Evolutionary conservation across 257 asterid genomes (phyloP).

Genomic region (Solanum chaucha): DNA sequence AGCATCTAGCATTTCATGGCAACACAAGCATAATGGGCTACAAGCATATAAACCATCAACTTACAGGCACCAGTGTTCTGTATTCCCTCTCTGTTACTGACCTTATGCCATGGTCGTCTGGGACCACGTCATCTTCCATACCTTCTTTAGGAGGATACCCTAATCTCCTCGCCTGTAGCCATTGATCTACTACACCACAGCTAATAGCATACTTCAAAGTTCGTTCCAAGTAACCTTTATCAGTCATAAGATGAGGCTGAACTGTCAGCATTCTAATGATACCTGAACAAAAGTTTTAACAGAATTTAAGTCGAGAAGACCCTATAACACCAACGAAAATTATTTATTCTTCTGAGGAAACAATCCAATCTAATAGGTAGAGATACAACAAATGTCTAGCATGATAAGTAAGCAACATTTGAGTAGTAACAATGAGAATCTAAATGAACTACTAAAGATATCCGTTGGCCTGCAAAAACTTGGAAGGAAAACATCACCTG

Average conservation of each 20-base stretch:
- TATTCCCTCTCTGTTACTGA: constrained; percentile 74
- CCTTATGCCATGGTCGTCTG: constrained; percentile 65
- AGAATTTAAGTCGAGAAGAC: background rate
- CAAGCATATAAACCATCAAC: constrained; percentile 11
- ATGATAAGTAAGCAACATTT: background rate
- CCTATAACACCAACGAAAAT: background rate
- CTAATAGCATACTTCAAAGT: constrained; percentile 66
- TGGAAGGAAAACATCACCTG: background rate
- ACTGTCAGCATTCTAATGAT: constrained; percentile 62
- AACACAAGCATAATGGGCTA: background rate
- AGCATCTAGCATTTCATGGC: background rate
- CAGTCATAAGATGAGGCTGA: constrained; percentile 65
- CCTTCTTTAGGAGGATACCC: constrained; percentile 94
- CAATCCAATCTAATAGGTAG: background rate
- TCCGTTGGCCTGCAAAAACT: background rate
- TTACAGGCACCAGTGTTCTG: constrained; percentile 49
- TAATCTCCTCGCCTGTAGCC: constrained; percentile 57
- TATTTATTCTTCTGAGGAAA: background rate
- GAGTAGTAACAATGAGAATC: background rate
- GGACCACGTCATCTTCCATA: constrained; percentile 48
- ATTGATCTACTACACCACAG: constrained; percentile 84
- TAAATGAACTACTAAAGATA: background rate
- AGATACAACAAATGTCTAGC: background rate
- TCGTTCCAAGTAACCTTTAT: constrained; percentile 58
- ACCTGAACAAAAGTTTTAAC: constrained; percentile 29